Evolutionary conservation across 106 monocot species (phyloP), one percentile per base, ranked within the genome.

Genomic region (Allium cepa): DNA sequence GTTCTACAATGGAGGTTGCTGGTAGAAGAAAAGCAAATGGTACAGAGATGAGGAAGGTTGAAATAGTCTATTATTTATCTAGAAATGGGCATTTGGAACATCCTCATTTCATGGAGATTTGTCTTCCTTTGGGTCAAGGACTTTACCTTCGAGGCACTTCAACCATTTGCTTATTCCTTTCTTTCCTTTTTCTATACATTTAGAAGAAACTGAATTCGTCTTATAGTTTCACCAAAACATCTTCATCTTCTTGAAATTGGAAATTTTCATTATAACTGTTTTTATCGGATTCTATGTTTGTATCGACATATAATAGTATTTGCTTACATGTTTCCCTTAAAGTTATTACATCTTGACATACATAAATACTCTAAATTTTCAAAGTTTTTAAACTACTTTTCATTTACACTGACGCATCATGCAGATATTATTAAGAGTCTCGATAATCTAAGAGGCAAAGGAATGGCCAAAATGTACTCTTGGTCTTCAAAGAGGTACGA

Each of bases 81-180:
- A 76, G 85, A 15, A 86, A 86, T 50, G 91, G 91, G 28, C 87
- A 91, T 18, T 76, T 95, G 47, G 95, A 95, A 73, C 95, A 95
- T 9, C 95, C 95, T 4, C 95, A 95, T 62, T 88, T 95, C 83
- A 88, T 95, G 91, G 91, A 95, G 75, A 83, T 95, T 26, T 45
- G 85, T 53, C 9, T 68, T 9, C 45, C 56, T 7, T 28, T 46
- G 9, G 13, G 45, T 46, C 11, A 36, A 36, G 68, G 56, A 8
- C 55, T 68, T 16, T 56, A 68, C 26, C 68, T 68, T 10, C 18
- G 56, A 68, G 68, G 66, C 52, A 51, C 15, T 3, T 59, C 2
- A 17, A 4, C 15, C 22, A 12, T 12, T 55, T 12, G 15, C 53
- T 12, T 10, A 53, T 53, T 53, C 13, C 52, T 53, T 53, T 11